Base-by-base conservation (phyloP, 169 alveolate genomes). In the Besnoitia besnoiti region DNA sequence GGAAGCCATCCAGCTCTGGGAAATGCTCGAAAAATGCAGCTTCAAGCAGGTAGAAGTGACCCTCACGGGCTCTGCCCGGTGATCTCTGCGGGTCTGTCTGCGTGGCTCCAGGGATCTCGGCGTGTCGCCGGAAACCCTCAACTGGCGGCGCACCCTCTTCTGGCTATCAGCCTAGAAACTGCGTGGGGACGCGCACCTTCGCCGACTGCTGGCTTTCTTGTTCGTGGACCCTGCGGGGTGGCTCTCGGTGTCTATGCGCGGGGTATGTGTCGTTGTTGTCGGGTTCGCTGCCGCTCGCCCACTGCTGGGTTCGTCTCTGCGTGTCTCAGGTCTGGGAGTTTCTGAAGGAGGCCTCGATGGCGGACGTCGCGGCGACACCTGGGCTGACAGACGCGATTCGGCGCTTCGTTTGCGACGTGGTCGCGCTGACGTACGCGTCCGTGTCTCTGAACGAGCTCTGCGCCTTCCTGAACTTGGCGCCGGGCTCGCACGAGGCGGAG, bases 1-100 rank as follows among this genome's bases (percentile, higher is more conserved):
- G n/a, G 93, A 90, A 19, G 73, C 77, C 39, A 85, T 90, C 33
- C 85, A 85, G 0, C 85, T 90, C n/a, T 87, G 62, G 75, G 93
- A 90, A 33, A 46, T 51, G 67, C 85, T 90, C 55, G 90, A 90
- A n/a, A 35, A 76, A 47, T 90, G 93, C 51, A 30, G 77, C 67
- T 90, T 90, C 93, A 90, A 79, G 59, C 90, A 85, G 46, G 93
- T 90, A 44, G 50, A 85, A n/a, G n/a, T n/a, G n/a, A n/a, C n/a
- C 49, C 33, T 4, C 0, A n/a, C 67, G 3, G n/a, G 14, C 46
- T 7, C 47, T n/a, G 2, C 21, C 8, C 21, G n/a, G 47, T 73
- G 82, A 49, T 49, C 55, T 49, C 14, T n/a, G n/a, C n/a, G n/a
- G n/a, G n/a, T n/a, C n/a, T n/a, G n/a, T n/a, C n/a, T n/a, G n/a